A percentile compares a stretch with the other conserved stretches of the same genome.
Conservation (phyloP, 192 early-diverging fungal genomes). For the Tieghemiomyces parasiticus region DNA sequence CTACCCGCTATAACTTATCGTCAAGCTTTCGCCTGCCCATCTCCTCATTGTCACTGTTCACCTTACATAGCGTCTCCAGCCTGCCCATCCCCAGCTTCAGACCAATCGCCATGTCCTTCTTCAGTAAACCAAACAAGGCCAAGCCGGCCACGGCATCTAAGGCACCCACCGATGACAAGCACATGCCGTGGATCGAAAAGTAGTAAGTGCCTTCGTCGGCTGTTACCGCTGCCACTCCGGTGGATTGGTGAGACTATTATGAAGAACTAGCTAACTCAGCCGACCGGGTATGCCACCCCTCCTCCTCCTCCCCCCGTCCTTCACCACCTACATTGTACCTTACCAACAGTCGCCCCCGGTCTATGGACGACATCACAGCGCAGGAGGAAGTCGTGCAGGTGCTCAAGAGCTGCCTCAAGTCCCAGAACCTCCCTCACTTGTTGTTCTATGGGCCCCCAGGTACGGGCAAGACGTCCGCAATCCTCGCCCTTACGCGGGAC, state of each 20-base stretch:
- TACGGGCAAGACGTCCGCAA: constrained; percentile 94
- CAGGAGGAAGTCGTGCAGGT: constrained; percentile 83
- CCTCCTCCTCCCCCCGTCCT: neutral
- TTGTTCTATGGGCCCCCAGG: constrained; percentile 97
- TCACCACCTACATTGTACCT: neutral
- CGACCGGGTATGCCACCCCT: neutral
- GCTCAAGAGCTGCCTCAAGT: constrained; percentile 66
- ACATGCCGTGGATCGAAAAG: constrained; percentile 84
- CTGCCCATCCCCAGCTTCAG: too few relatives aligned
- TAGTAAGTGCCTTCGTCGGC: constrained; percentile 34
- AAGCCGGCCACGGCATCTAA: constrained; percentile 2
- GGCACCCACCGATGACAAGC: neutral
- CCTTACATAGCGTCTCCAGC: too few relatives aligned
- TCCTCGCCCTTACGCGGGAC: constrained; percentile 76
- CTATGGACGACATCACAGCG: constrained; percentile 71
- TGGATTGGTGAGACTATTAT: neutral
- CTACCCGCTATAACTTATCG: too few relatives aligned
- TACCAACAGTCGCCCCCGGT: constrained; percentile 56
- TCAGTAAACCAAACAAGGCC: constrained; percentile 4
- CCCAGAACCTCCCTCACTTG: constrained; percentile 87
- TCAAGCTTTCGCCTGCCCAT: too few relatives aligned
- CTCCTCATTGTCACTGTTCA: too few relatives aligned
- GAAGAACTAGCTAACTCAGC: neutral
- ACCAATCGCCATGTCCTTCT: constrained; percentile 10
- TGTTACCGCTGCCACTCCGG: neutral